phyloP scores from a whole-genome alignment of 2,329 filamentous ascomycete genomes.

The Neocucurbitaria cava region DNA sequence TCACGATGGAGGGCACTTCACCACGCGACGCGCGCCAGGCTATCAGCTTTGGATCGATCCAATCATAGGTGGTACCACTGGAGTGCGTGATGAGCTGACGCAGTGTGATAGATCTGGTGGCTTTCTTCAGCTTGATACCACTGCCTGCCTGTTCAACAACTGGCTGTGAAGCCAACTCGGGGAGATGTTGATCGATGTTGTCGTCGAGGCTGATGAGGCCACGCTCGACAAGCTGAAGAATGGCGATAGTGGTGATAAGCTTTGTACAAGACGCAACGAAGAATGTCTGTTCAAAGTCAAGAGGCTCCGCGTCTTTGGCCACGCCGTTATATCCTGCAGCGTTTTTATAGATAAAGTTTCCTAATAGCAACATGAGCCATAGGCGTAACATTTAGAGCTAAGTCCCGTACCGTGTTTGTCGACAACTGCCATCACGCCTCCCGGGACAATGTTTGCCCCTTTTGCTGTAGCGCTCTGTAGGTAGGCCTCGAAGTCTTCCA shows the following conservation, averaged over 20 bases:
- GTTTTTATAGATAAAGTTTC: conserved; percentile 47
- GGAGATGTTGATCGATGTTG: conserved; percentile 24
- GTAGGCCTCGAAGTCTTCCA: conserved; percentile 33
- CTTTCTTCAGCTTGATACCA: conserved; percentile 11
- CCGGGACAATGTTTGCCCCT: conserved; percentile 24
- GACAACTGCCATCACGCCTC: conserved; percentile 27
- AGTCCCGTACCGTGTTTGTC: conserved; percentile 21
- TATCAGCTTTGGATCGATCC: conserved; percentile 49
- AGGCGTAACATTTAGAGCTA: background rate
- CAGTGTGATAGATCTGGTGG: conserved; percentile 26
- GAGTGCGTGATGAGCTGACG: conserved; percentile 59
- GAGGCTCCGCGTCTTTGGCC: conserved; percentile 50
- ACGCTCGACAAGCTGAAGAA: conserved; percentile 38
- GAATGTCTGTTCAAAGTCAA: conserved; percentile 62
- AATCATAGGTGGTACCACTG: conserved; percentile 54
- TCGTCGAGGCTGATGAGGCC: conserved; percentile 38
- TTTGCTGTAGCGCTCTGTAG: conserved; percentile 27
- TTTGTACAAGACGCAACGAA: conserved; percentile 49
- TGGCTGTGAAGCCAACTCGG: conserved; percentile 28
- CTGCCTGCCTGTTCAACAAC: conserved; percentile 11
- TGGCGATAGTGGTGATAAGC: conserved; percentile 38
- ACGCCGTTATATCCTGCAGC: conserved; percentile 46
- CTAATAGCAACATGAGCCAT: conserved; percentile 29
- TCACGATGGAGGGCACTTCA: conserved; percentile 8
- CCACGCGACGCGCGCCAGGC: conserved; percentile 52